Percentiles rank a stretch among this genome's conserved stretches.
Evolutionary conservation across 2,329 filamentous ascomycete genomes (phyloP).

Genomic region (Lecanicillium sp.): DNA sequence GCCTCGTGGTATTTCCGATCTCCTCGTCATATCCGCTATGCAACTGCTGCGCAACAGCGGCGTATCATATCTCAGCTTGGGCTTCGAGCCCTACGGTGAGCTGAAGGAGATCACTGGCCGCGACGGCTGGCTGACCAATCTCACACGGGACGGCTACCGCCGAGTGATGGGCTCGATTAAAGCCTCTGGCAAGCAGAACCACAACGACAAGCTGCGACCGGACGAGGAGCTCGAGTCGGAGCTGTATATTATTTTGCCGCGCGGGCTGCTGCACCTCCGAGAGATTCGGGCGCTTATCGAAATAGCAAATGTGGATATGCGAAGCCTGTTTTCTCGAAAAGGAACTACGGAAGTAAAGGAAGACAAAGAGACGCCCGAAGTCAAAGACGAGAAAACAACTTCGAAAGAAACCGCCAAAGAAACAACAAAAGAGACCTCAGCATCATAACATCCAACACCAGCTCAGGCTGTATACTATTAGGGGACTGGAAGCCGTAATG

Average conservation of each 20-base stretch:
- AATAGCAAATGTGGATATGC: constrained; percentile 15
- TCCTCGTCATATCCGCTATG: constrained; percentile 18
- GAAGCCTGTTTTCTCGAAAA: constrained; percentile 5
- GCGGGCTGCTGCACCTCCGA: constrained; percentile 13
- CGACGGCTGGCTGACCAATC: constrained; percentile 3
- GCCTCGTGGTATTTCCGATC: constrained; percentile 22
- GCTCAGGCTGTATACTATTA: too few relatives aligned
- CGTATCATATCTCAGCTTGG: constrained; percentile 19
- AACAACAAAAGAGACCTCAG: too few relatives aligned
- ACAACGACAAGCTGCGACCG: constrained; percentile 19
- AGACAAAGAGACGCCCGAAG: too few relatives aligned
- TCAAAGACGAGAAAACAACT: too few relatives aligned
- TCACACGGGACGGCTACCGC: constrained; percentile 14
- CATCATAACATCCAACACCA: too few relatives aligned
- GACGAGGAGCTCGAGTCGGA: constrained; percentile 16
- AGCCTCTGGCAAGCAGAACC: constrained; percentile 17
- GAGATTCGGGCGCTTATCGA: constrained; percentile 18
- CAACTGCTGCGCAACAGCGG: constrained; percentile 16
- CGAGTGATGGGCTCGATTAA: constrained; percentile 17
- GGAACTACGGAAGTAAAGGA: too few relatives aligned
- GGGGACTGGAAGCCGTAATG: too few relatives aligned
- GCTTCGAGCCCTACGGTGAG: constrained; percentile 16
- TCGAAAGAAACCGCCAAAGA: too few relatives aligned
- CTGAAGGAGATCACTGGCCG: constrained; percentile 11
- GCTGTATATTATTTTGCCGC: constrained; percentile 18